Conservation (phyloP, 2,329 filamentous ascomycete genomes). For the Pseudogymnoascus sp. region DNA sequence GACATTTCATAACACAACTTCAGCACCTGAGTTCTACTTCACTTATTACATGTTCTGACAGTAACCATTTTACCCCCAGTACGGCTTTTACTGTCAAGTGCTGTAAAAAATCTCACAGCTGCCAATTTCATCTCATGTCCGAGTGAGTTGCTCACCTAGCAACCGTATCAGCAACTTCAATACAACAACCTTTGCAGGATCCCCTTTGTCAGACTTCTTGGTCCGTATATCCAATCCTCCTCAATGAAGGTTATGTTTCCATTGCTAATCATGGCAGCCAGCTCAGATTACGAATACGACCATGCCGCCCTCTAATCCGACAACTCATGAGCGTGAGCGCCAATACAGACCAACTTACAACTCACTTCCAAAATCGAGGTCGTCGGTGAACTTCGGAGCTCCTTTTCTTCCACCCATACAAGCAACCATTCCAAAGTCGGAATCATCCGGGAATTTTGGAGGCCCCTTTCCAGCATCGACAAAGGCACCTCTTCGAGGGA, state of each 20-base stretch:
- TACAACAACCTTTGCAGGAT: not conserved
- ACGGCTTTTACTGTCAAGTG: not conserved
- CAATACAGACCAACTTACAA: constrained; percentile 13
- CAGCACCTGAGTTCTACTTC: not conserved
- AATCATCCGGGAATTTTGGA: not conserved
- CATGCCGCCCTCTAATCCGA: not conserved
- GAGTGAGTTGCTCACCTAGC: not conserved
- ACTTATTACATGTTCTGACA: not conserved
- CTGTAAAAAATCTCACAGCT: not conserved
- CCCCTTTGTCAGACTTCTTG: not conserved
- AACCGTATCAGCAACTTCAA: not conserved
- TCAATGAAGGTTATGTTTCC: not conserved
- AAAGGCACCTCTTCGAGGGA: constrained; percentile 7
- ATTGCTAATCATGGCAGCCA: not conserved
- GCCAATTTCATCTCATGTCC: not conserved
- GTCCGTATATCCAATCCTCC: not conserved
- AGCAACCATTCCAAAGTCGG: not conserved
- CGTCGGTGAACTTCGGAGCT: constrained; percentile 1
- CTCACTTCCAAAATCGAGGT: not conserved
- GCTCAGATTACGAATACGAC: not conserved
- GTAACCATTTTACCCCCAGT: too few relatives aligned
- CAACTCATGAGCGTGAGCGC: not conserved
- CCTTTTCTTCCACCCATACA: constrained; percentile 7
- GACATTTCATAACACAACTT: not conserved
- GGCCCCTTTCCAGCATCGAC: not conserved